Evolutionary conservation across 2,329 filamentous ascomycete species (phyloP), one percentile per base, ranked within the genome.

Genomic region (Venturia effusa): DNA sequence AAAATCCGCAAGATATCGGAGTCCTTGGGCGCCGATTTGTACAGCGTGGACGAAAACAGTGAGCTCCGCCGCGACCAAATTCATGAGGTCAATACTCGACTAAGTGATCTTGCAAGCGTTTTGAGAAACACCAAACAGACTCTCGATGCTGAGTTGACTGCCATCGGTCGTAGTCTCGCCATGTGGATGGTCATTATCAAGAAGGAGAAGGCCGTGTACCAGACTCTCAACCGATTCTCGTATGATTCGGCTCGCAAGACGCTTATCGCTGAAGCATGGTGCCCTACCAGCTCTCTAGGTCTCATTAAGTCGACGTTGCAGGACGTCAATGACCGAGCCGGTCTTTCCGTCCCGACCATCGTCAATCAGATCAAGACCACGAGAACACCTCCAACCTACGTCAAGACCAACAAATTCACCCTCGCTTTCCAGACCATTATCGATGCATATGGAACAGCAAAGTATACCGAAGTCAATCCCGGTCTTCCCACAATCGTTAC

Each of bases 1-100:
- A 99, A 99, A 85, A 97, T 99, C 74, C 87, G 94, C 73, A 97
- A 97, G 83, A 97, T 99, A 66, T 97, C 93, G 1, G 94, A 99
- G 79, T 97, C 92, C 10, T 88, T 99, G 77, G 90, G 93, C 66
- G 94, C 95, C 64, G 91, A 96, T 73, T 84, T 97, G 66, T 99
- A 99, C 82, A 92, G 87, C 69, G 94, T 99, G 39, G 94, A 99
- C 70, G 94, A 99, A 81, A 97, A 97, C 79, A 91, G 89, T 75
- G 94, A 99, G 72, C 83, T 97, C 68, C 87, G 95, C 68, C 86
- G 93, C 61, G 94, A 99, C 73, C 95, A 99, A 80, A 90, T 97
- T 67, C 92, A 95, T 71, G 94, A 97, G 77, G 93, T 99, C 76
- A 99, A 99, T 78, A 93, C 87, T 69, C 88, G 94, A 59, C 82